These are phyloP conservation scores for Boletus edulis DNA, from an alignment of 768 basidiomycete genomes.

Conservation along the genomic window DNA sequence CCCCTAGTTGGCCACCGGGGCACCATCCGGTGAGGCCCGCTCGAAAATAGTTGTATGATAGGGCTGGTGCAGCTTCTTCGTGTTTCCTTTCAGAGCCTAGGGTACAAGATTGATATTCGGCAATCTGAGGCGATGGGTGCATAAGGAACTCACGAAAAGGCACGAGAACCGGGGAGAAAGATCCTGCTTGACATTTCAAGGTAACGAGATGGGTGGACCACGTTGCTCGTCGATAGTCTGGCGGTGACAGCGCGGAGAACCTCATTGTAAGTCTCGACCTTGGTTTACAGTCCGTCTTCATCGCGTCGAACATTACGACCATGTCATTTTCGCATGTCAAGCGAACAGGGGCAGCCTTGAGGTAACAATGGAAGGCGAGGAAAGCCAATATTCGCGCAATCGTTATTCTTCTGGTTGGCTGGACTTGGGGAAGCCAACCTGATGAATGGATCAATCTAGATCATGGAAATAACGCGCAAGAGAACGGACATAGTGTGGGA, in stretches of 20 bases:
- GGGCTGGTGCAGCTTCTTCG: background rate
- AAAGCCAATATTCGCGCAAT: background rate
- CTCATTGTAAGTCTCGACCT: background rate
- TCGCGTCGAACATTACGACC: background rate
- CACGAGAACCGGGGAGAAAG: background rate
- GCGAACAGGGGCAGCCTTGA: background rate
- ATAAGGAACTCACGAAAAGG: conserved; percentile 9
- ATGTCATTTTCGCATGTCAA: background rate
- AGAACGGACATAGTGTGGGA: background rate
- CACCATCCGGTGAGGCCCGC: background rate
- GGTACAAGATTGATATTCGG: background rate
- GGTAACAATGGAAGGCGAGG: background rate
- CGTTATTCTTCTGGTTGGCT: background rate
- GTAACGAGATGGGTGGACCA: background rate
- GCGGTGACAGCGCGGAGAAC: background rate
- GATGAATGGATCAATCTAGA: background rate
- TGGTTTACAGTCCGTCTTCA: background rate
- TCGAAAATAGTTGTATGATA: background rate
- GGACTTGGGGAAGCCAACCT: background rate
- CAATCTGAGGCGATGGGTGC: background rate
- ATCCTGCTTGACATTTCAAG: background rate
- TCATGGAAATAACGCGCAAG: background rate
- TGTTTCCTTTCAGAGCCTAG: conserved; percentile 8
- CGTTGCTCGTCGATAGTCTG: background rate
- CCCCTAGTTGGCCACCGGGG: background rate